These are phyloP conservation scores for Sisymbrium altissimum DNA, from an alignment of 345 rosid species.

Conservation along the genomic window DNA sequence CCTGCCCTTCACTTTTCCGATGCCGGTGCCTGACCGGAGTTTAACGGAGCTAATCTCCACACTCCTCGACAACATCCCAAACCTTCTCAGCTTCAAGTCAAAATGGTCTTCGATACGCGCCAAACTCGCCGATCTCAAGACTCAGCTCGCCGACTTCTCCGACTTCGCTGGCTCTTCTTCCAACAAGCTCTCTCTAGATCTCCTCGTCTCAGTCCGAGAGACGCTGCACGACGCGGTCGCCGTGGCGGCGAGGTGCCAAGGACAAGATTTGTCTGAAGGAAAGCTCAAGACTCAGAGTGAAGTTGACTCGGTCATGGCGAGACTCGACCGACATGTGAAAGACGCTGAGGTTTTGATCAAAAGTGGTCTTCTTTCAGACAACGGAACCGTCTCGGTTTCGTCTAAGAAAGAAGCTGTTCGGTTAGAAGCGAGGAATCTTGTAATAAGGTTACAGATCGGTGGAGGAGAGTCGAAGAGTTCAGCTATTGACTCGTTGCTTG, in stretches of 20 bases:
- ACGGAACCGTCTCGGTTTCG: constrained; percentile 24
- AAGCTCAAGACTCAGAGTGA: constrained; percentile 91
- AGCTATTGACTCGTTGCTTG: constrained; percentile 66
- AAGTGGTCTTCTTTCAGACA: constrained; percentile 56
- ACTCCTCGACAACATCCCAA: constrained; percentile 45
- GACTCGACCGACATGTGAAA: constrained; percentile 58
- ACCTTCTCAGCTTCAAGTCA: constrained; percentile 51
- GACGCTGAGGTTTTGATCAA: constrained; percentile 64
- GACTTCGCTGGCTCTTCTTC: constrained; percentile 46
- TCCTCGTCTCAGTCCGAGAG: constrained; percentile 44
- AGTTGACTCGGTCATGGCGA: constrained; percentile 66
- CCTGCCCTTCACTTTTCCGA: constrained; percentile 38
- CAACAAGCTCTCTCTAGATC: constrained; percentile 56
- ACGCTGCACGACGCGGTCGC: constrained; percentile 53
- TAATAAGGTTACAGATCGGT: constrained; percentile 83
- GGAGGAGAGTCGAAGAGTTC: constrained; percentile 59
- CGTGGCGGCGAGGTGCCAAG: constrained; percentile 50
- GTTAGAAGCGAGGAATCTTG: constrained; percentile 60
- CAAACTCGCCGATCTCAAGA: constrained; percentile 57
- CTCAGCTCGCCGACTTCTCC: constrained; percentile 61
- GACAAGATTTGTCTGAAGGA: constrained; percentile 51
- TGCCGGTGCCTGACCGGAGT: constrained; percentile 44
- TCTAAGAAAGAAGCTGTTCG: constrained; percentile 70
- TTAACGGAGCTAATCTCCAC: constrained; percentile 39
- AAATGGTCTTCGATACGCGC: constrained; percentile 69